Percentiles rank a stretch among this genome's conserved stretches.
These are phyloP conservation scores for Metarhizium album DNA, from an alignment of 2,329 filamentous ascomycete genomes.

Conservation along the genomic window DNA sequence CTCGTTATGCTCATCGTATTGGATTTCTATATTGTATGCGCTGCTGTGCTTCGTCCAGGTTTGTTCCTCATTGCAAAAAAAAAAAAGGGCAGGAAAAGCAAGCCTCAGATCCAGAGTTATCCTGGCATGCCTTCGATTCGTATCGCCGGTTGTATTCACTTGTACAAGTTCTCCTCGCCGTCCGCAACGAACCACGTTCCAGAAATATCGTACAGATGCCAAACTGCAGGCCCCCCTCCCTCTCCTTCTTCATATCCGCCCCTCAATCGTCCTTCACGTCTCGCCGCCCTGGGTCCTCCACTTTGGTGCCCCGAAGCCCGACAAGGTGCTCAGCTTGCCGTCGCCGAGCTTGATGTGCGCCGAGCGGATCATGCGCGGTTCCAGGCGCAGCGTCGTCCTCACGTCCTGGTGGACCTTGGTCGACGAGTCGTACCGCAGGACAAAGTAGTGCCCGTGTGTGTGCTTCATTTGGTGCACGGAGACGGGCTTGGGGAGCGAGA, in stretches of 20 bases:
- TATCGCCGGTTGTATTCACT: background rate
- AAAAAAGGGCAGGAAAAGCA: background rate
- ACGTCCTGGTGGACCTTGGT: conserved; percentile 63
- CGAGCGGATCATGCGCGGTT: conserved; percentile 84
- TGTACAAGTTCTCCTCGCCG: background rate
- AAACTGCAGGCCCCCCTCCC: background rate
- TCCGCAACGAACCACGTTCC: background rate
- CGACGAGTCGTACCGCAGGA: conserved; percentile 88
- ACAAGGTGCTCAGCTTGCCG: conserved; percentile 41
- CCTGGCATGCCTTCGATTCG: background rate
- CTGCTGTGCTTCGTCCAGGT: background rate
- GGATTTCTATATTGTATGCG: background rate
- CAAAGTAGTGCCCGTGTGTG: conserved; percentile 87
- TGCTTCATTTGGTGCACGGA: conserved; percentile 76
- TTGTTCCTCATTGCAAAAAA: background rate
- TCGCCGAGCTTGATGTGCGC: conserved; percentile 78
- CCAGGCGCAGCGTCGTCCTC: conserved; percentile 64
- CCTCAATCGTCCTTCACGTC: conserved; percentile 12
- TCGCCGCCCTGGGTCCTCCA: conserved; percentile 32
- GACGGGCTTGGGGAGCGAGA: conserved; percentile 69
- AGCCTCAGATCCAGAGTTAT: conserved; percentile 1
- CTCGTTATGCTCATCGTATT: background rate
- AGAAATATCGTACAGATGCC: conserved; percentile 2
- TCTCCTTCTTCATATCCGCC: background rate
- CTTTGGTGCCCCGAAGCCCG: conserved; percentile 36